Conservation (phyloP, 441 rosid species). For the Pelargonium fulgidum region DNA sequence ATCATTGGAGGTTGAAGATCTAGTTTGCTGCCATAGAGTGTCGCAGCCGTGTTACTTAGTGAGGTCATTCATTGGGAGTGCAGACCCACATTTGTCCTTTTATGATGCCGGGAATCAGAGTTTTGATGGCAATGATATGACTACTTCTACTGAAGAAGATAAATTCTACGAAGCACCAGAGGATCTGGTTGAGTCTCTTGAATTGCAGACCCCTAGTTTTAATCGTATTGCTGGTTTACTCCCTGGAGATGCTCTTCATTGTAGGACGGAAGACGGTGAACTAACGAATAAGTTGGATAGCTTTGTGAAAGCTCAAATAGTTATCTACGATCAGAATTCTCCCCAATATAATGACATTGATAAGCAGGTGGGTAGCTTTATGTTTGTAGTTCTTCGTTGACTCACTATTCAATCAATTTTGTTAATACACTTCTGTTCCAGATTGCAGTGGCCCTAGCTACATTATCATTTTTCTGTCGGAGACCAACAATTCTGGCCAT, state of each 20-base stretch:
- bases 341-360: slow-evolving; percentile 63
- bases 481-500: slow-evolving; percentile 93
- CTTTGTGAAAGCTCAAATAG: slow-evolving; percentile 92
- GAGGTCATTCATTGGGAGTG: slow-evolving; percentile 67
- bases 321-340: slow-evolving; percentile 70
- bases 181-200: slow-evolving; percentile 53
- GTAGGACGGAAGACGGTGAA: slow-evolving; percentile 36
- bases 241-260: slow-evolving; percentile 44
- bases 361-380: slow-evolving; percentile 50
- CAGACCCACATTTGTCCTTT: slow-evolving; percentile 16
- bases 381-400: slow-evolving; percentile 5
- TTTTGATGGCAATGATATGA: slow-evolving; percentile 28
- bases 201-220: slow-evolving; percentile 62
- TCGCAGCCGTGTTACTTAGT: slow-evolving; percentile 71
- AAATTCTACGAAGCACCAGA: slow-evolving; percentile 89
- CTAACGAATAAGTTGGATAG: slow-evolving; percentile 53
- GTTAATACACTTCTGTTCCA: slow-evolving; percentile 32
- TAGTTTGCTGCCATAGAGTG: slow-evolving; percentile 46
- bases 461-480: slow-evolving; percentile 88
- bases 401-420: slow-evolving; percentile 6
- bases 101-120: slow-evolving; percentile 35
- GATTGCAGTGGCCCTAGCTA: slow-evolving; percentile 79
- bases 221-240: slow-evolving; percentile 66
- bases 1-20: slow-evolving; percentile 96
- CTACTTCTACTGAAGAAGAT: slow-evolving; percentile 65